Evolutionary conservation across 2,329 filamentous ascomycete species (phyloP), one percentile per base, ranked within the genome.

Genomic region (Esteya vermicola): DNA sequence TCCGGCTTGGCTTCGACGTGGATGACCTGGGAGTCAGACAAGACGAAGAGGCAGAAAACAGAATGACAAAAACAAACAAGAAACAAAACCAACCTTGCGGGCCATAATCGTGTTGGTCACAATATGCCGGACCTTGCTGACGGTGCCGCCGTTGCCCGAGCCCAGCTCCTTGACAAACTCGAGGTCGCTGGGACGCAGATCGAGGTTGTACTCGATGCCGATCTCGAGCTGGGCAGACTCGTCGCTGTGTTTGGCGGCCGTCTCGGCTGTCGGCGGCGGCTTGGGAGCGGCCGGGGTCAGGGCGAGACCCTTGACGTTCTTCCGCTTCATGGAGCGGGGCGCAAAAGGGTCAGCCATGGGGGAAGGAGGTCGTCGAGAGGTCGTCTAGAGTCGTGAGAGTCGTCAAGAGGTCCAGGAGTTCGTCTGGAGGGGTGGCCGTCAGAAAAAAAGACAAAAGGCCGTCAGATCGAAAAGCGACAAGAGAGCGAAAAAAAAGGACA

Each of bases 1-100:
- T 95, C 89, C 56, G 88, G 88, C 67, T 96, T 96, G 30, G 88
- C 91, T 59, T 98, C 91, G 54, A 98, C 89, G 51, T 95, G 89
- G 51, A 98, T 98, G 48, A 95, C 81, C 88, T 95, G 53, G n/a
- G n/a, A n/a, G n/a, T n/a, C n/a, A n/a, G n/a, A n/a, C 10, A n/a
- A 28, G 7, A 25, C 18, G n/a, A 7, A 16, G 19, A 19, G 14
- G 13, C 32, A 40, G 26, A 23, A 21, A 34, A 20, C 2, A 9
- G 3, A 9, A n/a, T 13, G 9, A 6, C 9, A 16, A 20, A 12
- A 28, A 9, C 3, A 14, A 12, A 25, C n/a, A 31, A 21, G 22
- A n/a, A 32, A 33, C 2, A 8, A 33, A 20, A 41, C 47, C 44
- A 54, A 95, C 91, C 83, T 98, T 98, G 63, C 88, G 78, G 50